phyloP scores from a whole-genome alignment of 768 basidiomycete species.

The Solioccasus polychromus region DNA sequence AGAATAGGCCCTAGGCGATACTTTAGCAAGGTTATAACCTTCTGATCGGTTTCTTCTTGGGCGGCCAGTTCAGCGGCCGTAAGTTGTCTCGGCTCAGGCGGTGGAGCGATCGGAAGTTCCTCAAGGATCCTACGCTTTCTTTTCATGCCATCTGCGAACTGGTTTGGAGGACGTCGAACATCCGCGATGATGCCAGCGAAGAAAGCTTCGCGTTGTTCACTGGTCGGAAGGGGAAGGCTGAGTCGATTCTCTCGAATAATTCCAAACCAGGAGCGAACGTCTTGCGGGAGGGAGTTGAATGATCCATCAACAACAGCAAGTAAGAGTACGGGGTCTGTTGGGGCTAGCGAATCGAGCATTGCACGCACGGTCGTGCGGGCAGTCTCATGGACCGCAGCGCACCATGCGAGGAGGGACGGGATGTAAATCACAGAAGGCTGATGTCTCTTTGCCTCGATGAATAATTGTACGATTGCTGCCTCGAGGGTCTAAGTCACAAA shows the following conservation, averaged over 20 bases:
- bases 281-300: constrained; percentile 65
- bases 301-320: constrained; percentile 85
- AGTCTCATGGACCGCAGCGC: constrained; percentile 78
- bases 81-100: constrained; percentile 80
- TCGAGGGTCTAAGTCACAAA: constrained; percentile 64
- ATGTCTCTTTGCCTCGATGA: constrained; percentile 95
- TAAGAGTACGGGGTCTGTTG: constrained; percentile 91
- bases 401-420: constrained; percentile 85
- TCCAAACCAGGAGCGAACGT: constrained; percentile 93
- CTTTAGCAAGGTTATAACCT: constrained; percentile 76
- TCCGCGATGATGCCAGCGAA: constrained; percentile 73
- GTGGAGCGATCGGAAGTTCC: constrained; percentile 83
- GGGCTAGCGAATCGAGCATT: constrained; percentile 87
- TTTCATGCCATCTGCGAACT: constrained; percentile 87
- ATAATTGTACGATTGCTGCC: constrained; percentile 90
- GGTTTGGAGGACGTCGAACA: constrained; percentile 71
- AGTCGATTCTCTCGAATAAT: constrained; percentile 70
- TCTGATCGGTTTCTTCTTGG: constrained; percentile 80
- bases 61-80: constrained; percentile 77
- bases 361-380: constrained; percentile 82
- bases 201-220: constrained; percentile 64
- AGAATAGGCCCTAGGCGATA: constrained; percentile 90
- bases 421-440: constrained; percentile 96
- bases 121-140: constrained; percentile 83
- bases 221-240: constrained; percentile 50